Conservation (phyloP, 1,284 basidiomycete genomes). For the Marasmius oreades region DNA sequence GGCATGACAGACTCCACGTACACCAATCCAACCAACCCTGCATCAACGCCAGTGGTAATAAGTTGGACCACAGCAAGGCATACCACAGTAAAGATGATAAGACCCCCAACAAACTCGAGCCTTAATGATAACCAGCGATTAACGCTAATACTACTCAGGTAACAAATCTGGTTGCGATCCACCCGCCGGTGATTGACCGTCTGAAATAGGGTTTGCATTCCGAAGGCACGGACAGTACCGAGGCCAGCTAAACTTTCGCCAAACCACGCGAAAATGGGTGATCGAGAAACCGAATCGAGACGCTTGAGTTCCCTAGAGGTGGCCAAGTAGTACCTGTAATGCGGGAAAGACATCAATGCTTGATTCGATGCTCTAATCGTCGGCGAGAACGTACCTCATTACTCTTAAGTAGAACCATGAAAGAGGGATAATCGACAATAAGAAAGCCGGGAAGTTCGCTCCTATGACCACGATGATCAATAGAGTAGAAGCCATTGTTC, state of each 20-base stretch:
- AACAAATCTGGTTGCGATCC: slow-evolving; percentile 83
- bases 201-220: slow-evolving; percentile 72
- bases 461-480: slow-evolving; percentile 83
- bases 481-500: slow-evolving; percentile 57
- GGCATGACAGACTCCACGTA: slow-evolving; percentile 69
- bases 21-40: slow-evolving; percentile 89
- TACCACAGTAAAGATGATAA: slow-evolving; percentile 78
- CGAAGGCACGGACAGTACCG: slow-evolving; percentile 82
- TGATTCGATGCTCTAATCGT: slow-evolving; percentile 4
- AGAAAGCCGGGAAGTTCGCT: slow-evolving; percentile 77
- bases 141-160: slow-evolving; percentile 67
- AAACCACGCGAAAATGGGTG: slow-evolving; percentile 90
- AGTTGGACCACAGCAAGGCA: slow-evolving; percentile 69
- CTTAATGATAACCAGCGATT: slow-evolving; percentile 82
- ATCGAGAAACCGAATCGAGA: slow-evolving; percentile 85
- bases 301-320: slow-evolving; percentile 92
- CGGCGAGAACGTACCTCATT: slow-evolving; percentile 57
- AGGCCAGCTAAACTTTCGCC: slow-evolving; percentile 85
- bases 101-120: slow-evolving; percentile 80
- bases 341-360: slow-evolving; percentile 2
- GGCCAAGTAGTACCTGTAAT: slow-evolving; percentile 77
- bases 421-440: slow-evolving; percentile 74
- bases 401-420: slow-evolving; percentile 74
- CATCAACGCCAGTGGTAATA: slow-evolving; percentile 74
- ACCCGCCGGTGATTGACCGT: slow-evolving; percentile 76